Conservation (phyloP, 768 basidiomycete species). For the Collybia mongolica region DNA sequence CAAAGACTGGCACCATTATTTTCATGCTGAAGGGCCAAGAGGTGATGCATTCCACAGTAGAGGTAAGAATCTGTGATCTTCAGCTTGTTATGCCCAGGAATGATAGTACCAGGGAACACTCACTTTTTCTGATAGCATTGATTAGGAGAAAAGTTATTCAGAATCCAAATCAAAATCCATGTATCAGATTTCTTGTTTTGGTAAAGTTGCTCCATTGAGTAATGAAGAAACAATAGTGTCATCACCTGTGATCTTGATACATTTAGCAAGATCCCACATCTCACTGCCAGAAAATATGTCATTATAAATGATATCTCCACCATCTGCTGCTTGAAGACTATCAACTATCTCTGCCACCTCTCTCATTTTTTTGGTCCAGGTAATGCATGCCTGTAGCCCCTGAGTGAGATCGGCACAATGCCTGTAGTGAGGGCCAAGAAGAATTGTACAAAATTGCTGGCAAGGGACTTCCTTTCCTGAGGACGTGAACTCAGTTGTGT, state of each 20-base stretch:
- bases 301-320: too few relatives aligned
- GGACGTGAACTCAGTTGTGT: neutral
- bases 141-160: constrained; percentile 19
- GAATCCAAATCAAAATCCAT: constrained; percentile 30
- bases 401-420: neutral
- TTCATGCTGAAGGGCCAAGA: constrained; percentile 8
- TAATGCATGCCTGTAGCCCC: too few relatives aligned
- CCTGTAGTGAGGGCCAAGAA: constrained; percentile 1
- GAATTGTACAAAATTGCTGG: constrained; percentile 3
- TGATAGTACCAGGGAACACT: constrained; percentile 5
- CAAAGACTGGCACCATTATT: too few relatives aligned
- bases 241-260: constrained; percentile 3
- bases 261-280: neutral
- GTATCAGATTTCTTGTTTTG: constrained; percentile 25
- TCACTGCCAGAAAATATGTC: too few relatives aligned
- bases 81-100: constrained; percentile 17
- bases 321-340: neutral
- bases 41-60: constrained; percentile 21
- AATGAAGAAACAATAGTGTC: constrained; percentile 23
- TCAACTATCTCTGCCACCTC: neutral
- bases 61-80: constrained; percentile 13
- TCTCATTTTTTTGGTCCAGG: too few relatives aligned
- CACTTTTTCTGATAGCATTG: constrained; percentile 5
- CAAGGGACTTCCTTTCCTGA: too few relatives aligned
- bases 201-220: constrained; percentile 27